phyloP scores from a whole-genome alignment of 345 rosid species.

The Melaleuca quinquenervia region DNA sequence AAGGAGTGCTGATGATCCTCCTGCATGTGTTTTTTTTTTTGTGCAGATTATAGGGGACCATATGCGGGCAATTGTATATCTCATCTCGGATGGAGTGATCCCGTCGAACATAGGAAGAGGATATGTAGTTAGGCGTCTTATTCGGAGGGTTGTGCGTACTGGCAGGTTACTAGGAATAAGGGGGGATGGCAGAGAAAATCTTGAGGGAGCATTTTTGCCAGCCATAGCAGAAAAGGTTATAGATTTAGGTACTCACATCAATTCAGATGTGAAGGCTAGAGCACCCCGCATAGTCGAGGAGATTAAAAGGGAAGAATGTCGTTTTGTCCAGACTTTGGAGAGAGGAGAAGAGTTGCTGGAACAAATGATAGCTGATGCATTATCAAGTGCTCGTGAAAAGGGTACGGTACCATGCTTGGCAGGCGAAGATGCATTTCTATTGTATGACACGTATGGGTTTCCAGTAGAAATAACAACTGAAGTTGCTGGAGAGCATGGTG shows the following conservation, averaged over 20 bases:
- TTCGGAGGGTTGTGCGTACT: slow-evolving; percentile 83
- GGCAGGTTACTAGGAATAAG: slow-evolving; percentile 75
- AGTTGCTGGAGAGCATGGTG: slow-evolving; percentile 69
- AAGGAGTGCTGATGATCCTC: not conserved
- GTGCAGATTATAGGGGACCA: slow-evolving; percentile 82
- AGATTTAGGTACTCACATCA: slow-evolving; percentile 61
- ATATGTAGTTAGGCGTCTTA: slow-evolving; percentile 81
- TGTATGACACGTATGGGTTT: slow-evolving; percentile 83
- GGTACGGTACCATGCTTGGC: slow-evolving; percentile 40
- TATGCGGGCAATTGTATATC: slow-evolving; percentile 78
- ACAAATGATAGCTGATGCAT: slow-evolving; percentile 54
- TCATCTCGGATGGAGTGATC: slow-evolving; percentile 82
- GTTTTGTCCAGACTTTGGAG: slow-evolving; percentile 82
- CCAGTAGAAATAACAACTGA: slow-evolving; percentile 88
- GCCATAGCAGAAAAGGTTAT: slow-evolving; percentile 68
- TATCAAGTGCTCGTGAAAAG: slow-evolving; percentile 24
- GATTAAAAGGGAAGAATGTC: slow-evolving; percentile 73
- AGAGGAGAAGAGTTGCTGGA: slow-evolving; percentile 88
- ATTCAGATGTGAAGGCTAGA: slow-evolving; percentile 53
- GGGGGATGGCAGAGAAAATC: slow-evolving; percentile 44
- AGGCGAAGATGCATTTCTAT: slow-evolving; percentile 78
- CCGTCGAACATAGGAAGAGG: slow-evolving; percentile 97
- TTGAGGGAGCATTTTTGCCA: slow-evolving; percentile 65
- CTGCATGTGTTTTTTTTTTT: not conserved
- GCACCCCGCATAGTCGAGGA: slow-evolving; percentile 61